Evolutionary conservation across 1,139 yeast species (phyloP).

Genomic region (Saccharomycopsis phalli): DNA sequence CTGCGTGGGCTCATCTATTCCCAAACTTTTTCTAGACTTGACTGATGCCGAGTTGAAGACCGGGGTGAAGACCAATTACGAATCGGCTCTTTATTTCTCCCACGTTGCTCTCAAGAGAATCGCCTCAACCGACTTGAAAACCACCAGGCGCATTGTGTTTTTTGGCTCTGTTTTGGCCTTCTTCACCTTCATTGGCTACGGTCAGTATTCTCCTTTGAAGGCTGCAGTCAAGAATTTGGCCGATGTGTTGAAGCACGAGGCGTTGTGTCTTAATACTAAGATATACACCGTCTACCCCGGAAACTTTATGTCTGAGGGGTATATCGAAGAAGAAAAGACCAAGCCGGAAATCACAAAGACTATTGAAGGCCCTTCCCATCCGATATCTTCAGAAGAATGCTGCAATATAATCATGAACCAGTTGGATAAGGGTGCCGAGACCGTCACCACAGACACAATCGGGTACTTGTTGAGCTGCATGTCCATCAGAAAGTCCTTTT

Average conservation of each 20-base stretch:
- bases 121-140: conserved; percentile 16
- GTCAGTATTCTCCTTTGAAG: conserved; percentile 84
- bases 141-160: conserved; percentile 52
- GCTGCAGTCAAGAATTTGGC: conserved; percentile 73
- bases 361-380: conserved; percentile 77
- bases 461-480: conserved; percentile 76
- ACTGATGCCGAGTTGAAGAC: conserved; percentile 45
- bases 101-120: conserved; percentile 46
- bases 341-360: conserved; percentile 77
- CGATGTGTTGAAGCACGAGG: conserved; percentile 74
- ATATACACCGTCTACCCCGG: conserved; percentile 75
- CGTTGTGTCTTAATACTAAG: conserved; percentile 54
- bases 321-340: conserved; percentile 64
- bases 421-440: conserved; percentile 59
- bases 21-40: conserved; percentile 69
- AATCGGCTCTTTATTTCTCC: conserved; percentile 60
- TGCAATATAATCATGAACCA: conserved; percentile 50
- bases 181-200: conserved; percentile 85
- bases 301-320: conserved; percentile 86
- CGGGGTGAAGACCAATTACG: conserved; percentile 65
- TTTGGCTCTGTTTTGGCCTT: conserved; percentile 78
- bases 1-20: conserved; percentile 83
- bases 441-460: conserved; percentile 71
- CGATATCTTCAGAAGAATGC: conserved; percentile 62
- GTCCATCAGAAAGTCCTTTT: conserved; percentile 62